Evolutionary conservation across 2,329 filamentous ascomycete species (phyloP).

Genomic region (Plectosphaerella sp.): DNA sequence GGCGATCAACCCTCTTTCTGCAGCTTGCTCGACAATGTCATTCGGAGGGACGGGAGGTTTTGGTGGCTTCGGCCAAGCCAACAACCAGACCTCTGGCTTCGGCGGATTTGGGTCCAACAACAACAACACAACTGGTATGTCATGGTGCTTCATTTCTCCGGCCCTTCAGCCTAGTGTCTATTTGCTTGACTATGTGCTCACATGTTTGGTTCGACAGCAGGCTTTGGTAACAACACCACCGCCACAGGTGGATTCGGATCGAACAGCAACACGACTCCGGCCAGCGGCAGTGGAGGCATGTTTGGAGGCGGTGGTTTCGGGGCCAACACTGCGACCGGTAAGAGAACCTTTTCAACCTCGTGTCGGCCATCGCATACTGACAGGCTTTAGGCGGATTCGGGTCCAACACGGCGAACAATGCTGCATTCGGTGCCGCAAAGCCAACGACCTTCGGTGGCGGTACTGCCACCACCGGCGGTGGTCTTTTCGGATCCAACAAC

Average conservation of each 20-base stretch:
- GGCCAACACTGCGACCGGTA: conserved; percentile 23
- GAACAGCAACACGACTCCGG: conserved; percentile 14
- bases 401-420: conserved; percentile 17
- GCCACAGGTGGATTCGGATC: conserved; percentile 39
- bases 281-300: conserved; percentile 23
- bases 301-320: conserved; percentile 24
- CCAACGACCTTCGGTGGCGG: conserved; percentile 42
- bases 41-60: conserved; percentile 45
- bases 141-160: conserved; percentile 6
- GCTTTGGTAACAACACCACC: conserved; percentile 33
- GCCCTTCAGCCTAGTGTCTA: too few relatives aligned
- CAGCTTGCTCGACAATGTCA: conserved; percentile 36
- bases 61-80: conserved; percentile 57
- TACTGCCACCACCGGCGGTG: conserved; percentile 31
- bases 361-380: conserved; percentile 13
- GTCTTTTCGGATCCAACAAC: conserved; percentile 39
- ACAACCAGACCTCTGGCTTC: conserved; percentile 44
- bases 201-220: conserved; percentile 14
- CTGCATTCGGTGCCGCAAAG: conserved; percentile 31
- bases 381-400: not conserved
- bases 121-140: conserved; percentile 46
- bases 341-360: too few relatives aligned
- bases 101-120: conserved; percentile 50
- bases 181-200: too few relatives aligned
- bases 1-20: too few relatives aligned